Evolutionary conservation across 2,329 filamentous ascomycete species (phyloP).

Genomic region (Botrytis medusae): DNA sequence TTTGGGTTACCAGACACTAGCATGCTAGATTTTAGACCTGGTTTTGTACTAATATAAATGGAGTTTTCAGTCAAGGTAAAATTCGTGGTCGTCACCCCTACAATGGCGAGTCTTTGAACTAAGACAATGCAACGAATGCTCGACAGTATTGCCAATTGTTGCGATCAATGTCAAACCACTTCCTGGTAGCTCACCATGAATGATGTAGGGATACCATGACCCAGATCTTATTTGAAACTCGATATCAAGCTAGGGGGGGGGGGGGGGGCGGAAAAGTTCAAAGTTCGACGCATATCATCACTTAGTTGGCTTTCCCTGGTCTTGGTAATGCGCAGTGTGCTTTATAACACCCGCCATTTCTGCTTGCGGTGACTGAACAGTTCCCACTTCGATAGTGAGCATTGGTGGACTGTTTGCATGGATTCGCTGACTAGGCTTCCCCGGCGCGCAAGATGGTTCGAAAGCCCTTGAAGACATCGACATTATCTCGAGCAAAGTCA

Average conservation of each 20-base stretch:
- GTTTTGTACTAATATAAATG: background rate
- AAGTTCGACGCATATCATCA: background rate
- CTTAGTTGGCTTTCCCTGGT: background rate
- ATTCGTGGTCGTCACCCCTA: background rate
- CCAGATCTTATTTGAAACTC: background rate
- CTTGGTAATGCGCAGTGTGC: background rate
- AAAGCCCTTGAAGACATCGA: slow-evolving; percentile 10
- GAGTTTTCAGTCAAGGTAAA: too few relatives aligned
- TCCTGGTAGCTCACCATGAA: background rate
- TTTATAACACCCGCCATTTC: background rate
- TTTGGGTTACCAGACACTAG: background rate
- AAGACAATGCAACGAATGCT: background rate
- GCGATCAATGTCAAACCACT: background rate
- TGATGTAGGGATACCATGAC: too few relatives aligned
- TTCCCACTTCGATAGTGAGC: background rate
- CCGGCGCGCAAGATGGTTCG: background rate
- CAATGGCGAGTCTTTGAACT: background rate
- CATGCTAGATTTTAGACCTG: slow-evolving; percentile 16
- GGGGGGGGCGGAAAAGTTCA: too few relatives aligned
- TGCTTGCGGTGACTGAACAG: background rate
- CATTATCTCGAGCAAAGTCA: background rate
- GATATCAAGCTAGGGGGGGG: background rate
- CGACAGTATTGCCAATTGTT: background rate
- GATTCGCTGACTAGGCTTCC: background rate
- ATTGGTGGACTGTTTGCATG: background rate